Base-by-base conservation (phyloP, 192 early-diverging fungal genomes). In the Haplosporangium gracile region DNA sequence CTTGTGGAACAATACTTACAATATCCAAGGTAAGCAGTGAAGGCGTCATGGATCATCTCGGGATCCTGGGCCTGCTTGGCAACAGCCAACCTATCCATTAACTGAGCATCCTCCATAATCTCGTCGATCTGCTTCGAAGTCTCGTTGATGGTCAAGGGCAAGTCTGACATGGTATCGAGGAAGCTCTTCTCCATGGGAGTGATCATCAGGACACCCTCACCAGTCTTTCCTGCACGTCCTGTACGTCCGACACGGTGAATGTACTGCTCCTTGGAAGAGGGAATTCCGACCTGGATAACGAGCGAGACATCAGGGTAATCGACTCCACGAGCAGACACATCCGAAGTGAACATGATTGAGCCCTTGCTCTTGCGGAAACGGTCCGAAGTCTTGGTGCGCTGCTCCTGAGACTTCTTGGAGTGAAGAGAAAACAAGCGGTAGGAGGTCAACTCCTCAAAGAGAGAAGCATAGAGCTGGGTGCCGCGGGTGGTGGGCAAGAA, bases 171-270 rank as follows among this genome's bases (percentile, higher is more conserved):
- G 43, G 89, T 55, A 7, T 72, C 51, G 75, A 97, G 81, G 88
- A 98, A 98, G 3, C 79, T 69, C 77, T 93, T 90, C 83, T 99
- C 98, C 68, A 94, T 92, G 3, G 96, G 95, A 60, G 93, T 90
- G 29, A 98, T 82, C 57, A 99, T 47, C 32, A 98, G 88, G 15
- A 98, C 81, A 20, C 96, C 98, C 79, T 97, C 93, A 70, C 98
- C 98, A 47, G 93, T 89, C 77, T 95, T 95, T 74, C 97, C 97
- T 32, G 98, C 98, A 76, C 98, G 96, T 47, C 98, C 98, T 22
- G 98, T 99, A 80, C 98, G 94, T 7, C 98, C 98, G 68, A 99
- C 89, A 60, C 98, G 95, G 89, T 99, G 98, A 69, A 99, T 95
- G 75, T 99, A 99, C 80, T 97, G 95, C 80, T 98, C 97, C 42